phyloP scores from a whole-genome alignment of 2,329 filamentous ascomycete species.

The Penicillium sp. region DNA sequence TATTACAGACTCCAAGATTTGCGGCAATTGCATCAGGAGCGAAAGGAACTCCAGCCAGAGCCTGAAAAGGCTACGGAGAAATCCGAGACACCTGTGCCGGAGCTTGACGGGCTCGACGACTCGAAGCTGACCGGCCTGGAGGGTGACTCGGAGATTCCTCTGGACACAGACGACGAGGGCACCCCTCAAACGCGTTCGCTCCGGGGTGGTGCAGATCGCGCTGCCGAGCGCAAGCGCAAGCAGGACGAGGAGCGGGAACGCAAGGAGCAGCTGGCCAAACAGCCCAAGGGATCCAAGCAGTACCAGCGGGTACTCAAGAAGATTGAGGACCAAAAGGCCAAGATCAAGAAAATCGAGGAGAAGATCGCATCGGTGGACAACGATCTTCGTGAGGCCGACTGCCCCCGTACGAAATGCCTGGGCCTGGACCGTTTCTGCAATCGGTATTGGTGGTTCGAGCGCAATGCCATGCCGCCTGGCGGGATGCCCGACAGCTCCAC shows the following conservation, averaged over 20 bases:
- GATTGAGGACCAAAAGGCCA: constrained; percentile 81
- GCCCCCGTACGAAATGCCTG: constrained; percentile 82
- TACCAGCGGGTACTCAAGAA: constrained; percentile 85
- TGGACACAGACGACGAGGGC: constrained; percentile 72
- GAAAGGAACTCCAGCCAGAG: constrained; percentile 51
- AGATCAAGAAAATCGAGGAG: constrained; percentile 78
- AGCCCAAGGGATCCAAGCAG: constrained; percentile 80
- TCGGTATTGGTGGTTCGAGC: constrained; percentile 98
- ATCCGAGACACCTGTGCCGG: constrained; percentile 46
- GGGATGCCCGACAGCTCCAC: constrained; percentile 88
- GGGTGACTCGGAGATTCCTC: constrained; percentile 63
- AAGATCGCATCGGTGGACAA: constrained; percentile 85
- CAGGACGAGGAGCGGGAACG: constrained; percentile 70
- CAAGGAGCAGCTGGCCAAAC: constrained; percentile 65
- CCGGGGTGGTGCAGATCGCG: constrained; percentile 67
- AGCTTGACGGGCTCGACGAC: constrained; percentile 44
- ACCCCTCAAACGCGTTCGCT: constrained; percentile 58
- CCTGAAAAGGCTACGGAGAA: constrained; percentile 37
- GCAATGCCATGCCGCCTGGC: constrained; percentile 95
- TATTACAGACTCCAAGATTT: constrained; percentile 47
- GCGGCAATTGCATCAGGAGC: constrained; percentile 50
- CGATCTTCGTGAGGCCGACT: constrained; percentile 90
- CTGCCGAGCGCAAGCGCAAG: constrained; percentile 75
- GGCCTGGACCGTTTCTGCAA: constrained; percentile 98
- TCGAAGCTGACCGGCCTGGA: constrained; percentile 52